Evolutionary conservation across 1,284 basidiomycete genomes (phyloP).

Genomic region (Pyrrhoderma lamaoense): DNA sequence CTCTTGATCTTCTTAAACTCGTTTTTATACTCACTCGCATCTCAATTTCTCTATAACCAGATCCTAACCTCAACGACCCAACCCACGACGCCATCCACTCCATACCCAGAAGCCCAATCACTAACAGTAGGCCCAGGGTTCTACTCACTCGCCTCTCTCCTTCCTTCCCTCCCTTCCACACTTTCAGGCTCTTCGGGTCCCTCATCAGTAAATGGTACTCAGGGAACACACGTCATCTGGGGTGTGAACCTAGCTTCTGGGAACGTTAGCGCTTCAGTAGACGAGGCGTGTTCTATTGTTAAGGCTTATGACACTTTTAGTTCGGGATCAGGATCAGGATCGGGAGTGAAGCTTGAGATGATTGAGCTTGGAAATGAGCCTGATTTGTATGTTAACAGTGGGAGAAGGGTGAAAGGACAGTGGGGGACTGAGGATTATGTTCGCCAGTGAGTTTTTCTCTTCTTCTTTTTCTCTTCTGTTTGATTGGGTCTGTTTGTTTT

Average conservation of each 20-base stretch:
- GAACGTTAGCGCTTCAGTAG: slow-evolving; percentile 49
- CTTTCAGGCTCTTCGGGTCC: no score
- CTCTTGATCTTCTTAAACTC: no score
- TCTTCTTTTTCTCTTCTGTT: no score
- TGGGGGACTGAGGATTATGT: slow-evolving; percentile 48
- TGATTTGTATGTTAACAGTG: slow-evolving; percentile 49
- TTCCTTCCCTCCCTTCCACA: no score
- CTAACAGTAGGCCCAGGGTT: slow-evolving; percentile 53
- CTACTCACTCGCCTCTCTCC: slow-evolving; percentile 47
- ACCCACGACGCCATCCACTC: slow-evolving; percentile 40
- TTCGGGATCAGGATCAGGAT: slow-evolving; percentile 33
- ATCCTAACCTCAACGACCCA: no score
- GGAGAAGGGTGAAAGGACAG: slow-evolving; percentile 31
- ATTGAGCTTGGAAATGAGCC: slow-evolving; percentile 54
- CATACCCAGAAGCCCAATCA: slow-evolving; percentile 55
- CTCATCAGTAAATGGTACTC: no score
- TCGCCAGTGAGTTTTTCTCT: slow-evolving; percentile 36
- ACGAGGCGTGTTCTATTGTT: slow-evolving; percentile 50
- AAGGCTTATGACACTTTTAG: slow-evolving; percentile 45
- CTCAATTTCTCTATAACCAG: no score
- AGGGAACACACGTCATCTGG: slow-evolving; percentile 59
- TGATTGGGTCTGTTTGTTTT: no score
- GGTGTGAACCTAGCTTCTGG: slow-evolving; percentile 57
- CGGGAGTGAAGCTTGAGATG: slow-evolving; percentile 44
- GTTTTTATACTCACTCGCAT: no score